Evolutionary conservation across 768 basidiomycete genomes (phyloP).

Genomic region (Suillus bovinus): DNA sequence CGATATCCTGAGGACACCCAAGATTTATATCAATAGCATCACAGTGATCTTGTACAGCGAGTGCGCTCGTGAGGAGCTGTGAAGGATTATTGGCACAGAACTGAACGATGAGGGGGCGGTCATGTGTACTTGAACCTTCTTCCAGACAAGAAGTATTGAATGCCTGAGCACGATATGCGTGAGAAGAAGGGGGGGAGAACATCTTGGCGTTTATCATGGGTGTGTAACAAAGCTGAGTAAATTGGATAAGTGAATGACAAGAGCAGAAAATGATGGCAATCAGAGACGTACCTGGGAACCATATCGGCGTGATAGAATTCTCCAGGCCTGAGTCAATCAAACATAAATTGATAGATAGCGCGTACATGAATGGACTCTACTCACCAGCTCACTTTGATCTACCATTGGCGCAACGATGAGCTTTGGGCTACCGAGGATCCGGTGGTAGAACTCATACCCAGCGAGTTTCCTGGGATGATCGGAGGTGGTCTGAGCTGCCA

Average conservation of each 20-base stretch:
- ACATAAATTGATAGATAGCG: background rate
- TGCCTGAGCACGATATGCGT: slow-evolving; percentile 54
- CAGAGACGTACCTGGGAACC: slow-evolving; percentile 62
- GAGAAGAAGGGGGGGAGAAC: slow-evolving; percentile 54
- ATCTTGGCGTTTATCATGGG: slow-evolving; percentile 99
- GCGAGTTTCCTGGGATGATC: slow-evolving; percentile 2
- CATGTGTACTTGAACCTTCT: slow-evolving; percentile 73
- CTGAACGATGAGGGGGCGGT: slow-evolving; percentile 88
- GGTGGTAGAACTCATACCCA: slow-evolving; percentile 84
- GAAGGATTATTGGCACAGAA: slow-evolving; percentile 93
- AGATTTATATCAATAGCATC: slow-evolving; percentile 96
- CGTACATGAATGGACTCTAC: slow-evolving; percentile 29
- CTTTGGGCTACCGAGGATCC: slow-evolving; percentile 82
- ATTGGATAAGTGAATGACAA: slow-evolving; percentile 16
- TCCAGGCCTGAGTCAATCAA: slow-evolving; percentile 69
- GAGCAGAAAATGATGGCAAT: slow-evolving; percentile 7
- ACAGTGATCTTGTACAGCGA: slow-evolving; percentile 71
- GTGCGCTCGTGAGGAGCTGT: slow-evolving; percentile 74
- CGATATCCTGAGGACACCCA: slow-evolving; percentile 96
- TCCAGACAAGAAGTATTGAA: slow-evolving; percentile 75
- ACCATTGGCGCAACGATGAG: slow-evolving; percentile 98
- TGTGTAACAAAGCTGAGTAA: slow-evolving; percentile 77
- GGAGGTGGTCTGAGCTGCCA: background rate
- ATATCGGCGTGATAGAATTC: slow-evolving; percentile 78
- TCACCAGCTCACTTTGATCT: slow-evolving; percentile 92